Evolutionary conservation across 225 moss, liverwort and hornwort genomes (phyloP).

Genomic region (Rhytidiadelphus loreus): DNA sequence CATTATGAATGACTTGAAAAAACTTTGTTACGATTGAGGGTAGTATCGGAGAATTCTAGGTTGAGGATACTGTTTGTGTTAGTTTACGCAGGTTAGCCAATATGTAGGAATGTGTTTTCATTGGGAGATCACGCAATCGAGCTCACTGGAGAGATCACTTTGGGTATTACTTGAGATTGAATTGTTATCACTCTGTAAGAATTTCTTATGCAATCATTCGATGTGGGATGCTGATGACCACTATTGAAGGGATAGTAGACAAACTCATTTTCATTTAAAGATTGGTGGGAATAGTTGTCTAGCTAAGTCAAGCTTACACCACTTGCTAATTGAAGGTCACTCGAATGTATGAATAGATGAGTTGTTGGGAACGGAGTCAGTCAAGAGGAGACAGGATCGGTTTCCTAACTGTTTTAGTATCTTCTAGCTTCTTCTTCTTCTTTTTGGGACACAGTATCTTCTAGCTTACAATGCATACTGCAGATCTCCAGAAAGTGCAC

Average conservation of each 20-base stretch:
- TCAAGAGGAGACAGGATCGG: neutral
- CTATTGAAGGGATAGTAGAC: neutral
- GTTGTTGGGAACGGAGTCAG: neutral
- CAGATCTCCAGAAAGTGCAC: slow-evolving; percentile 1
- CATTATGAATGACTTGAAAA: neutral
- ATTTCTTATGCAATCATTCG: neutral
- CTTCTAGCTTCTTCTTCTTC: too few species aligned
- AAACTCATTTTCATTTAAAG: neutral
- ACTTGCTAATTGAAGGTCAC: neutral
- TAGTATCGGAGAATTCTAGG: neutral
- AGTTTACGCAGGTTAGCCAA: neutral
- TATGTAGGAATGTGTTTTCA: neutral
- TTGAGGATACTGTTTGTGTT: neutral
- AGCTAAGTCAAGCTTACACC: neutral
- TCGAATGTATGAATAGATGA: neutral
- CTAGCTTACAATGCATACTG: neutral
- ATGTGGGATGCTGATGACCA: neutral
- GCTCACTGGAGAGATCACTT: neutral
- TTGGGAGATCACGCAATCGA: neutral
- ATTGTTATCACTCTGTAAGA: neutral
- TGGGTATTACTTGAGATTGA: neutral
- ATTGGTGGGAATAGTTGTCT: neutral
- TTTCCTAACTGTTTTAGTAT: neutral
- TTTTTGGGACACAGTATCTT: neutral
- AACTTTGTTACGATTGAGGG: neutral